These are phyloP conservation scores for Kazachstania psychrophila DNA, from an alignment of 805 yeast species.

Conservation along the genomic window DNA sequence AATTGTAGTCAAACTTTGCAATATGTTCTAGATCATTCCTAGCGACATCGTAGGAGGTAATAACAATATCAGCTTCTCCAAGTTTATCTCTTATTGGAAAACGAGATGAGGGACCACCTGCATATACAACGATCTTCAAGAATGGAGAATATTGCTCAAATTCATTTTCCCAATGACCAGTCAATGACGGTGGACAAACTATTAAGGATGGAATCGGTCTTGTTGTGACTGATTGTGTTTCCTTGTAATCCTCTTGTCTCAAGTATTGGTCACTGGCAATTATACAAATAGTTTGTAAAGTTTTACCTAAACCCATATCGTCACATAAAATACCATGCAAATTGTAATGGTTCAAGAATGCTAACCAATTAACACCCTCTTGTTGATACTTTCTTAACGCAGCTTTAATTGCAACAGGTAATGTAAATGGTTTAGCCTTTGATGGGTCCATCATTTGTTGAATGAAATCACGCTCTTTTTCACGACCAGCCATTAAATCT, in stretches of 20 bases:
- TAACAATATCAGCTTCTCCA: slow-evolving; percentile 64
- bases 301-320: slow-evolving; percentile 98
- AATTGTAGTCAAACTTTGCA: slow-evolving; percentile 61
- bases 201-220: slow-evolving; percentile 76
- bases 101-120: slow-evolving; percentile 82
- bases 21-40: slow-evolving; percentile 76
- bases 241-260: slow-evolving; percentile 58
- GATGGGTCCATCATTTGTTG: slow-evolving; percentile 97
- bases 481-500: slow-evolving; percentile 78
- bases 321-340: slow-evolving; percentile 96
- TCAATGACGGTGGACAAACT: slow-evolving; percentile 92
- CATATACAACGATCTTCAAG: slow-evolving; percentile 72
- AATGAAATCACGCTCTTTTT: slow-evolving; percentile 85
- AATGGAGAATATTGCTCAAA: slow-evolving; percentile 83
- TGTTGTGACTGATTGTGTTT: slow-evolving; percentile 53
- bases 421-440: slow-evolving; percentile 73
- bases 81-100: slow-evolving; percentile 45
- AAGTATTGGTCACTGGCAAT: slow-evolving; percentile 91
- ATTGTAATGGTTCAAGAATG: slow-evolving; percentile 88
- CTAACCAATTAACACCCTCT: slow-evolving; percentile 97
- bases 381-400: slow-evolving; percentile 91
- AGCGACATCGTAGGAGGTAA: slow-evolving; percentile 93
- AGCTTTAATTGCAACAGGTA: slow-evolving; percentile 89
- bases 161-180: slow-evolving; percentile 99
- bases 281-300: slow-evolving; percentile 93